A percentile compares a stretch with the other conserved stretches of the same genome.
Conservation (phyloP, 1,284 basidiomycete species). For the Austroboletus niveus region DNA sequence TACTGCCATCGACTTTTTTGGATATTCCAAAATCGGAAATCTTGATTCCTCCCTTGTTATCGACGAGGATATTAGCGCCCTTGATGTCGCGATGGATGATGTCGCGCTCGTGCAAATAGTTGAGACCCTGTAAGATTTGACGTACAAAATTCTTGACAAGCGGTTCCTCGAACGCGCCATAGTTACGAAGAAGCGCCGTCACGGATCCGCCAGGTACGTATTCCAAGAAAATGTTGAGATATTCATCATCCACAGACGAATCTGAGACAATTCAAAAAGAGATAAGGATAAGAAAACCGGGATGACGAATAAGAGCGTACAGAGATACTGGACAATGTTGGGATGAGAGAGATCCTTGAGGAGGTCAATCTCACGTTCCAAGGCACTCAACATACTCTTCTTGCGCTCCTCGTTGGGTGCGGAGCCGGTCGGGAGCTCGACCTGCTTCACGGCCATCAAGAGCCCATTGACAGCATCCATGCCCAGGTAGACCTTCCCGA, state of each 20-base stretch:
- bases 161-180: constrained; percentile 95
- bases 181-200: constrained; percentile 87
- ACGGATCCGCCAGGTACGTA: constrained; percentile 99
- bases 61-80: constrained; percentile 96
- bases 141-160: constrained; percentile 93
- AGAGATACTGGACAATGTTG: constrained; percentile 97
- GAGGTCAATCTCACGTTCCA: constrained; percentile 95
- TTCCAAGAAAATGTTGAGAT: constrained; percentile 97
- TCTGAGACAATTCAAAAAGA: constrained; percentile 44
- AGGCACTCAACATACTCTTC: constrained; percentile 90
- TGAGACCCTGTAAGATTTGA: constrained; percentile 90
- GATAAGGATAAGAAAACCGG: background rate
- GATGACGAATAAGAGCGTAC: constrained; percentile 45
- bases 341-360: constrained; percentile 94
- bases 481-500: constrained; percentile 93
- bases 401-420: constrained; percentile 92
- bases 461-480: constrained; percentile 95
- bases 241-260: constrained; percentile 84
- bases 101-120: constrained; percentile 90
- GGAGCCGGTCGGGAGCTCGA: constrained; percentile 87
- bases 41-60: constrained; percentile 98
- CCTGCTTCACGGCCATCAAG: constrained; percentile 99
- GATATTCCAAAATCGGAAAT: constrained; percentile 99
- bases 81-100: constrained; percentile 99
- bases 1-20: constrained; percentile 93